phyloP scores from a whole-genome alignment of 2,329 filamentous ascomycete genomes.

The Fusarium subtropicale region DNA sequence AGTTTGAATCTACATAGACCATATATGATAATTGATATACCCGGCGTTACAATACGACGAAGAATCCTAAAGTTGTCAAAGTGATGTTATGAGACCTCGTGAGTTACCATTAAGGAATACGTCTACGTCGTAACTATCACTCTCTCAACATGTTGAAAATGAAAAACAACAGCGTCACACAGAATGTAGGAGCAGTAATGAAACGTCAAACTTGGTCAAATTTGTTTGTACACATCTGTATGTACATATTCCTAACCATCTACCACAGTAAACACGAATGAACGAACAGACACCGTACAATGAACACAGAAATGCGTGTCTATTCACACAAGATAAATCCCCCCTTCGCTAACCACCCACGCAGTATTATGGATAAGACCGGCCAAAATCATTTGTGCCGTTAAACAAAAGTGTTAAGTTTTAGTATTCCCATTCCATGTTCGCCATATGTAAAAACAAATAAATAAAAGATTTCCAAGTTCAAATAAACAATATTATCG shows the following conservation, averaged over 20 bases:
- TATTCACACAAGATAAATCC: conserved; percentile 20
- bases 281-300: conserved; percentile 39
- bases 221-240: conserved; percentile 42
- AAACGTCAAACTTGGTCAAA: conserved; percentile 39
- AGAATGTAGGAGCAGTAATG: background rate
- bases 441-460: conserved; percentile 35
- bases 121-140: no score
- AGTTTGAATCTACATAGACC: conserved; percentile 15
- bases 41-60: conserved; percentile 28
- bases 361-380: conserved; percentile 45
- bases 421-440: conserved; percentile 40
- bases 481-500: conserved; percentile 27
- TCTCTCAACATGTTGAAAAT: background rate
- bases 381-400: conserved; percentile 16
- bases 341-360: conserved; percentile 37
- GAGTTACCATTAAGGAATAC: background rate
- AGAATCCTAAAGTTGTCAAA: background rate
- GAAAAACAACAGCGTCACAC: background rate
- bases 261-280: conserved; percentile 27
- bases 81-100: background rate
- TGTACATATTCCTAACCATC: conserved; percentile 39
- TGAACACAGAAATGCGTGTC: conserved; percentile 14
- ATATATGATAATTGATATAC: conserved; percentile 35
- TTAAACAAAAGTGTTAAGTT: conserved; percentile 41
- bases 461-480: conserved; percentile 13